Evolutionary conservation across 2,329 filamentous ascomycete species (phyloP).

Genomic region (Chaetothyriales sp.): DNA sequence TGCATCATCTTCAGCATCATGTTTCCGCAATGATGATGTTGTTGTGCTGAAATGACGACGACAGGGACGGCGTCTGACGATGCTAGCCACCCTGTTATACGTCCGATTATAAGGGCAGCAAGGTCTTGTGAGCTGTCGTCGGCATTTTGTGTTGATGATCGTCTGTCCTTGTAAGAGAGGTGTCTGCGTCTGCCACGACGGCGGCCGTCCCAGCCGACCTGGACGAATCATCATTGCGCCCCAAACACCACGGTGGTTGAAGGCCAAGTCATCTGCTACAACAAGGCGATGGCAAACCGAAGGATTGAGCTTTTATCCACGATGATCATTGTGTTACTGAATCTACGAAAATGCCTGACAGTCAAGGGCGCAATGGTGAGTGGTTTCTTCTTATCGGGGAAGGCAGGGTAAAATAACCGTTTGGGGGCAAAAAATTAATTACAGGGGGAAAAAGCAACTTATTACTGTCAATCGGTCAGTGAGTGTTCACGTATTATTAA

Average conservation of each 20-base stretch:
- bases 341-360: not conserved
- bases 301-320: not conserved
- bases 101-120: not conserved
- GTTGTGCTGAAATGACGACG: conserved; percentile 2
- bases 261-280: not conserved
- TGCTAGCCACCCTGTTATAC: not conserved
- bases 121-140: not conserved
- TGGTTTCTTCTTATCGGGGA: no score
- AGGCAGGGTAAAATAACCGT: not conserved
- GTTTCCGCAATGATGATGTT: not conserved
- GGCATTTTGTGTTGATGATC: not conserved
- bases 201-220: no score
- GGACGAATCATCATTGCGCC: not conserved
- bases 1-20: conserved; percentile 5
- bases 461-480: not conserved
- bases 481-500: no score
- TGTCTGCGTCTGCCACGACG: no score
- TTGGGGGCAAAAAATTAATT: not conserved
- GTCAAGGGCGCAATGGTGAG: not conserved
- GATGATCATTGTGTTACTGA: not conserved
- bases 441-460: no score
- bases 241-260: not conserved
- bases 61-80: not conserved
- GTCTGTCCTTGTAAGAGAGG: not conserved
- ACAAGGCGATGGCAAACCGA: not conserved